phyloP scores from a whole-genome alignment of 306 rosid genomes.

The Hippophae rhamnoides region DNA sequence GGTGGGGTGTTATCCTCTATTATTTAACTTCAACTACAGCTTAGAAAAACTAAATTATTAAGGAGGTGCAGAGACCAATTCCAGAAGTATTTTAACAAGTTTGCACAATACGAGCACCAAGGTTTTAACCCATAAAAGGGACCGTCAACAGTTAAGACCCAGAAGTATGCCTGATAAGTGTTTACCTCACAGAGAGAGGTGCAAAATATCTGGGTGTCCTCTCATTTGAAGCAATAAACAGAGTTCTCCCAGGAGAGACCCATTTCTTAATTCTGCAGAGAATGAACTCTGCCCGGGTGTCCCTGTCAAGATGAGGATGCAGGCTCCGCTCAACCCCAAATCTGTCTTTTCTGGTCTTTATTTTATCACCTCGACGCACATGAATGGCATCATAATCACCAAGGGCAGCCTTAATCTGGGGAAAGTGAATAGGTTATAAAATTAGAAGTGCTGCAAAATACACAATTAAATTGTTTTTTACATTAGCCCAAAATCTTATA shows the following conservation, averaged over 20 bases:
- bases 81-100: not conserved
- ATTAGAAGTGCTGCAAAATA: not conserved
- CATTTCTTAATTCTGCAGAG: slow-evolving; percentile 64
- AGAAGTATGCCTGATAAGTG: slow-evolving; percentile 8
- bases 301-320: slow-evolving; percentile 93
- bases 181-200: slow-evolving; percentile 71
- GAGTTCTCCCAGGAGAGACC: slow-evolving; percentile 79
- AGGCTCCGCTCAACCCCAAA: slow-evolving; percentile 64
- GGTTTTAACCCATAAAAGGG: not conserved
- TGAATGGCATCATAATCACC: slow-evolving; percentile 80
- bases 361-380: slow-evolving; percentile 95
- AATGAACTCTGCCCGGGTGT: slow-evolving; percentile 78
- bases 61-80: no score
- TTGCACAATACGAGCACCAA: not conserved
- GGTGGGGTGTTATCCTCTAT: no score
- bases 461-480: not conserved
- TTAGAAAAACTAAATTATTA: not conserved
- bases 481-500: no score
- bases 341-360: slow-evolving; percentile 87
- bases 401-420: slow-evolving; percentile 45
- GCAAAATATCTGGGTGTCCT: slow-evolving; percentile 82
- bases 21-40: not conserved
- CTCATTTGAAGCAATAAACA: slow-evolving; percentile 92
- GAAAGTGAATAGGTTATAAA: slow-evolving; percentile 13
- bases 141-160: not conserved